Base-by-base conservation (phyloP, 306 rosid genomes). In the Malus sylvestris region DNA sequence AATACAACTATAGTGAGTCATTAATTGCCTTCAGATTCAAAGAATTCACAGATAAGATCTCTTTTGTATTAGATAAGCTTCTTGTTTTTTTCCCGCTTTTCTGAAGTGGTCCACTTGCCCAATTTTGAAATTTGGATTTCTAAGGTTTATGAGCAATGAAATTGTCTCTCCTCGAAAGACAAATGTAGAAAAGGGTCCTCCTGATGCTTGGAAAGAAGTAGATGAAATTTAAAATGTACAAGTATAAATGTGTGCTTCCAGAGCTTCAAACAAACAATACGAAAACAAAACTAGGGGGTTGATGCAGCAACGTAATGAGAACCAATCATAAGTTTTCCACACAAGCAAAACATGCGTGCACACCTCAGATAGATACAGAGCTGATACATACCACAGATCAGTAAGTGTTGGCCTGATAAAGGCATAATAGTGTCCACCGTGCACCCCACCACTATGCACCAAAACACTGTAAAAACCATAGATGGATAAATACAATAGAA, bases 381-480 rank as follows among this genome's bases (percentile, higher is more conserved):
- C 27, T 10, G 20, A 72, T 40, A 55, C 88, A 68, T 86, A 92
- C 99, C 99, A 96, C 85, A 86, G 97, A 68, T 96, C 98, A 55
- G 97, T 87, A 57, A 96, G 93, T 33, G 98, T 96, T 4, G 99
- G 99, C 84, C 99, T 86, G 89, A 96, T 92, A 83, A 92, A 96
- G 61, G 99, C 99, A 44, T 96, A 96, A 84, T 92, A 96, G 78
- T 96, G 99, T 69, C 99, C 99, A 63, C 99, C 99, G 72, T 96
- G 98, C 85, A 92, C 99, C 71, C 99, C 99, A 46, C 99, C 99
- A 65, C 99, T 96, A 88, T 96, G 99, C 73, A 96, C 99, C 93
- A 96, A 85, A 59, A 96, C 99, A 79, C 99, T 96, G 93, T 42
- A 65, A 72, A 68, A 81, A 73, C 79, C 52, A 15, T 60, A 69